phyloP scores from a whole-genome alignment of 2,329 filamentous ascomycete genomes.

The Nothophoma quercina region DNA sequence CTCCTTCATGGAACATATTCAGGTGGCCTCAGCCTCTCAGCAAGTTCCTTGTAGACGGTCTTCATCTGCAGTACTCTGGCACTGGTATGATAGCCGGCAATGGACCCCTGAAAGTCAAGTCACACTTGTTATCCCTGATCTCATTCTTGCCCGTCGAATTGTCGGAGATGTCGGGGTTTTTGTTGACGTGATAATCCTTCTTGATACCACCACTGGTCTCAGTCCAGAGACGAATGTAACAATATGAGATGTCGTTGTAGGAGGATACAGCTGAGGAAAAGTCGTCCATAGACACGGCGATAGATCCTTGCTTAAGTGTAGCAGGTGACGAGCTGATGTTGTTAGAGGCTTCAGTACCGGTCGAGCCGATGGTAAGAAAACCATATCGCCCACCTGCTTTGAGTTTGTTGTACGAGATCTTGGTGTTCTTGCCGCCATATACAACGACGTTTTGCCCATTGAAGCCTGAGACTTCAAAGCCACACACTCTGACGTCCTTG shows the following conservation, averaged over 20 bases:
- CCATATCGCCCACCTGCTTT: constrained; percentile 17
- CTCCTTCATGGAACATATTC: no score
- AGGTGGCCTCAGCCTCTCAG: no score
- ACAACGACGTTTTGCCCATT: constrained; percentile 20
- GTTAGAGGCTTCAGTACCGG: constrained; percentile 8
- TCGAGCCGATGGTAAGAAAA: constrained; percentile 22
- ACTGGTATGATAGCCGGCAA: not conserved
- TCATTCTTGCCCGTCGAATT: not conserved
- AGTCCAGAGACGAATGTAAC: constrained; percentile 21
- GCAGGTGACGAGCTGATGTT: constrained; percentile 3
- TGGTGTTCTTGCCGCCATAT: constrained; percentile 18
- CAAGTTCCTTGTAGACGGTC: no score
- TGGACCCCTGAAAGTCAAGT: not conserved
- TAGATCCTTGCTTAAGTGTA: not conserved
- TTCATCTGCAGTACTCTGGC: not conserved
- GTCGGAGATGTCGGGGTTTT: constrained; percentile 9
- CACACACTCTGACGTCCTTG: constrained; percentile 18
- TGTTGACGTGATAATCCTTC: constrained; percentile 18
- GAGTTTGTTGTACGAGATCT: constrained; percentile 19
- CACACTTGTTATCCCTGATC: constrained; percentile 1
- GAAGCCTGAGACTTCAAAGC: constrained; percentile 19
- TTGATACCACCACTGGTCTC: constrained; percentile 15
- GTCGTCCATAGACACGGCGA: constrained; percentile 27
- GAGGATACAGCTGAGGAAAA: constrained; percentile 12
- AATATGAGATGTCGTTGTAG: constrained; percentile 19